A percentile compares a stretch with the other conserved stretches of the same genome.
Evolutionary conservation across 2,329 filamentous ascomycete species (phyloP).

Genomic region (Xylaria sp.): DNA sequence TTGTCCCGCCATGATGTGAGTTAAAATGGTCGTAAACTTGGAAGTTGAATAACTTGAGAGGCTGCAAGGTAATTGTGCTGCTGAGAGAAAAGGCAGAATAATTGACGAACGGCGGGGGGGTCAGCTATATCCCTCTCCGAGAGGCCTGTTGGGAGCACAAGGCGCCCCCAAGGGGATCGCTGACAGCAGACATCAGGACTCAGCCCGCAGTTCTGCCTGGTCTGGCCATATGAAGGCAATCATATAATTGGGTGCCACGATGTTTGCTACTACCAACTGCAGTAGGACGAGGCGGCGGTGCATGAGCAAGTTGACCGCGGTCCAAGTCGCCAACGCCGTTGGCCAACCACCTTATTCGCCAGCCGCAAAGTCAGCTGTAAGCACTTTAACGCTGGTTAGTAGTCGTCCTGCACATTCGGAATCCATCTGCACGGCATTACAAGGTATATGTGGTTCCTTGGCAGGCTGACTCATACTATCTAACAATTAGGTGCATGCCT

Average conservation of each 20-base stretch:
- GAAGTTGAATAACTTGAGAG: not conserved
- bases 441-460: not conserved
- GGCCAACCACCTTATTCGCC: not conserved
- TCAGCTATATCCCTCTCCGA: conserved; percentile 11
- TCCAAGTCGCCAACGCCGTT: not conserved
- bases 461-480: not conserved
- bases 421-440: not conserved
- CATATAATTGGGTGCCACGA: conserved; percentile 18
- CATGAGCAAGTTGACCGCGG: not conserved
- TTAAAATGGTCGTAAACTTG: not conserved
- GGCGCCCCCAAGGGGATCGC: not conserved
- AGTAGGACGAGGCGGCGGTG: not conserved
- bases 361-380: not conserved
- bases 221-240: conserved; percentile 9
- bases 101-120: not conserved
- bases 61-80: not conserved
- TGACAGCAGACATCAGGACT: not conserved
- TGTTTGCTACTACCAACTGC: not conserved
- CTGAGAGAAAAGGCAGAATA: not conserved
- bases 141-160: not conserved
- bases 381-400: not conserved
- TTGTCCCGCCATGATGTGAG: not conserved
- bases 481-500: not conserved
- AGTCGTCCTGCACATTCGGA: not conserved
- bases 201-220: conserved; percentile 20